Evolutionary conservation across 1,139 yeast genomes (phyloP).

Genomic region (Yamadazyma dushanensis): DNA sequence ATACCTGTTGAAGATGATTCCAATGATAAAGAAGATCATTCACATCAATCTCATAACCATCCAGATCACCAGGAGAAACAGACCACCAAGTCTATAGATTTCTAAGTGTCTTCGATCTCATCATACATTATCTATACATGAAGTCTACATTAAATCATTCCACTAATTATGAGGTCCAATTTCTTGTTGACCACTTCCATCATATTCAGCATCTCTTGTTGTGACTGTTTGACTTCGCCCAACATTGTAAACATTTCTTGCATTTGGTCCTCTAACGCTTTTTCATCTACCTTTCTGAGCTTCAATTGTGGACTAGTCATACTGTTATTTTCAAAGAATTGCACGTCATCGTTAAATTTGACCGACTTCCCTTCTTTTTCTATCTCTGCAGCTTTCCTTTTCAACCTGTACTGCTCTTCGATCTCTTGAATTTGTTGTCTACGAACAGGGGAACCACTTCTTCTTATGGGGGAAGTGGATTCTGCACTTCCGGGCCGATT

Average conservation of each 20-base stretch:
- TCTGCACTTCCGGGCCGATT: conserved; percentile 5
- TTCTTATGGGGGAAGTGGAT: conserved; percentile 27
- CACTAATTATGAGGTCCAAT: no score
- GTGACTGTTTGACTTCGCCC: conserved; percentile 14
- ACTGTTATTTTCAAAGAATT: conserved; percentile 10
- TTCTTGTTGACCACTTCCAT: conserved; percentile 12
- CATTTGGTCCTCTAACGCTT: conserved; percentile 1
- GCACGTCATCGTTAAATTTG: conserved; percentile 16
- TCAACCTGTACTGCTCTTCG: conserved; percentile 19
- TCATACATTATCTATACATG: no score
- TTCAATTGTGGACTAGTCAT: conserved; percentile 3
- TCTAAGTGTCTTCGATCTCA: conserved; percentile 21
- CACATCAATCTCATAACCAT: conserved; percentile 10
- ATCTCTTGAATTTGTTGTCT: conserved; percentile 31
- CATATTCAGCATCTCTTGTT: conserved; percentile 16
- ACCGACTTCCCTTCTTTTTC: conserved; percentile 7
- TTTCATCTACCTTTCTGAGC: conserved; percentile 3
- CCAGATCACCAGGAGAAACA: conserved; percentile 20
- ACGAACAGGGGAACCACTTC: conserved; percentile 40
- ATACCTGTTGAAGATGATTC: conserved; percentile 89
- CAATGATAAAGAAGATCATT: conserved; percentile 42
- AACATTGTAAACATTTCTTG: conserved; percentile 7
- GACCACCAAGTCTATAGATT: conserved; percentile 39
- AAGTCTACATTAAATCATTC: no score
- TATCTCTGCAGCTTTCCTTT: conserved; percentile 8